Conservation (phyloP, 2,329 filamentous ascomycete species). For the Thielaviopsis euricoi region DNA sequence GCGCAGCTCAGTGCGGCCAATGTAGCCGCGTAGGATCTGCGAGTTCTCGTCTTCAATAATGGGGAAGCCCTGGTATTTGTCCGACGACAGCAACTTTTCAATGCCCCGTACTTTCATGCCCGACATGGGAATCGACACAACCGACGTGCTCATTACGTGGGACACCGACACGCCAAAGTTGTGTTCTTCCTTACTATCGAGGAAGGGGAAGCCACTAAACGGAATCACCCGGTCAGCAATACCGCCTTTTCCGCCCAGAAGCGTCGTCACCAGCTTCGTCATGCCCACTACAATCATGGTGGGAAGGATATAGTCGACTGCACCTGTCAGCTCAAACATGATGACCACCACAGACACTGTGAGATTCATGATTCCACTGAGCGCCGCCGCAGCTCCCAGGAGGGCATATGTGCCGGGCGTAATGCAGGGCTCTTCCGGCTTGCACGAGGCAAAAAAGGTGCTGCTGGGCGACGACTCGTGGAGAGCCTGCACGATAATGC, state of each 20-base stretch:
- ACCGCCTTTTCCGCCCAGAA: constrained; percentile 75
- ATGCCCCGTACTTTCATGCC: constrained; percentile 63
- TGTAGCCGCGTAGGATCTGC: constrained; percentile 72
- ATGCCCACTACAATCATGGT: constrained; percentile 99
- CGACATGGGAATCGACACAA: constrained; percentile 55
- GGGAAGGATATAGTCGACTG: constrained; percentile 86
- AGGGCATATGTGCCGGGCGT: constrained; percentile 96
- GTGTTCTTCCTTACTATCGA: constrained; percentile 95
- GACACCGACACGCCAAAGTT: constrained; percentile 91
- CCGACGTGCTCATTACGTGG: constrained; percentile 66
- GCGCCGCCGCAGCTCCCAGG: constrained; percentile 73
- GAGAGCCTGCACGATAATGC: constrained; percentile 80
- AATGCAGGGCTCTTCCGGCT: constrained; percentile 86
- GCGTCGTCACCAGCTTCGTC: constrained; percentile 80
- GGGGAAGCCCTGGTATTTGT: constrained; percentile 82
- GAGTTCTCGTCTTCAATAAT: constrained; percentile 60
- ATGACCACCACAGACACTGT: constrained; percentile 95
- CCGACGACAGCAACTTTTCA: constrained; percentile 59
- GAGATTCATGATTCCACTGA: constrained; percentile 96
- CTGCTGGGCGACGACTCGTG: constrained; percentile 72
- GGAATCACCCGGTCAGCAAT: constrained; percentile 98
- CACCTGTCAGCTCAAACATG: constrained; percentile 98
- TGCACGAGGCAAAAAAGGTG: constrained; percentile 73
- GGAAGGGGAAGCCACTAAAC: constrained; percentile 92
- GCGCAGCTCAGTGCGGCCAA: constrained; percentile 77